Evolutionary conservation across 345 rosid genomes (phyloP), one percentile per base, ranked within the genome.

Genomic region (Citrus cavaleriei): DNA sequence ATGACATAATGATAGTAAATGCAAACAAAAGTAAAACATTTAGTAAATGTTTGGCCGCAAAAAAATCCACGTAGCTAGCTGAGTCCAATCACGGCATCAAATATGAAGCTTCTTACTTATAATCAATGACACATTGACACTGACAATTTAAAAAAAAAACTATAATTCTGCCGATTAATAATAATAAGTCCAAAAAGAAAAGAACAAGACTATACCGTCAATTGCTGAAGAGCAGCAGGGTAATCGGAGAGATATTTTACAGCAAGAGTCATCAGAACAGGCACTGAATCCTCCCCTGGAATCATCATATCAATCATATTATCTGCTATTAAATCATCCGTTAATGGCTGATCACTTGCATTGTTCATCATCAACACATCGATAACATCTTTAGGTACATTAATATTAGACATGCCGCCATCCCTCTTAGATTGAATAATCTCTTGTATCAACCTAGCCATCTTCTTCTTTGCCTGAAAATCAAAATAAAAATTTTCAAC

Each of bases 241-340:
- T 83, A 91, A 80, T 93, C 95, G 0, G 99, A 92, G 51, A 94
- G 95, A 85, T 88, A 97, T 79, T 93, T 93, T 6, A 92, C 79
- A 54, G 99, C 95, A 0, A 96, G 95, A 61, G 99, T 93, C 81
- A 94, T 92, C 42, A 96, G 97, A 76, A 96, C 83, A 0, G 99
- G 99, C 24, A 96, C 99, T 4, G 99, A 96, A 84, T 94, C 99
- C 68, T 96, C 98, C 22, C 99, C 99, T 0, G 99, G 99, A 22
- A 96, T 96, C 98, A 96, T 96, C 98, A 96, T 94, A 70, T 96
- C 99, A 65, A 96, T 90, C 88, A 96, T 84, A 80, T 96, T 96
- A 77, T 84, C 91, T 12, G 98, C 99, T 21, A 97, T 91, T 59
- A 92, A 79, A 79, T 90, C 93, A 63, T 92, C 90, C 16, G 93